Evolutionary conservation across 257 asterid species (phyloP), one percentile per base, ranked within the genome.

Genomic region (Leonotis leonurus): DNA sequence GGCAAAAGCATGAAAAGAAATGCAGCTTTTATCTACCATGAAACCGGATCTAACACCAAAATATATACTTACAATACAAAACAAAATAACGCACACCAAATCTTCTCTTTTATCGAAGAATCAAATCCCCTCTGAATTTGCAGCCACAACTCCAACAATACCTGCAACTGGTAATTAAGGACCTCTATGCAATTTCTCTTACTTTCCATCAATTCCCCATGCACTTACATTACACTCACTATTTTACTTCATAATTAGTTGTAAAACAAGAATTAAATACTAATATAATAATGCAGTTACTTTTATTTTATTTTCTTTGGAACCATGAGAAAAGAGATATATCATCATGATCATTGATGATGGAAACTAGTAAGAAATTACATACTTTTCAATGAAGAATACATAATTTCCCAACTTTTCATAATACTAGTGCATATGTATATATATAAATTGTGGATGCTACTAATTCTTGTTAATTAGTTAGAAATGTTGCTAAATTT

Each of bases 1-100:
- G 63, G 63, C 35, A 36, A 57, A 57, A 57, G 63, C 49, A 21
- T 21, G 12, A 36, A 20, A 57, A 57, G 62, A 11, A 11, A 13
- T n/a, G 2, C 32, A 11, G 22, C 49, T 36, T 57, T 56, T 36
- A 11, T 35, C 33, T 35, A 56, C 63, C 62, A n/a, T n/a, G n/a
- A n/a, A n/a, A n/a, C n/a, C n/a, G n/a, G n/a, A n/a, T n/a, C n/a
- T n/a, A n/a, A n/a, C n/a, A n/a, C n/a, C n/a, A n/a, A n/a, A n/a
- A n/a, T n/a, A n/a, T n/a, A n/a, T n/a, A n/a, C n/a, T n/a, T n/a
- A n/a, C n/a, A n/a, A n/a, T n/a, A n/a, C n/a, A n/a, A n/a, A n/a
- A n/a, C 39, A 35, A 20, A 3, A 20, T n/a, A 32, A 56, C 13
- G 33, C 32, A 55, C 33, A 56, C 46, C 17, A 56, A 18, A 56